Evolutionary conservation across 2,329 filamentous ascomycete genomes (phyloP).

Genomic region (Diplodia scrobiculata): DNA sequence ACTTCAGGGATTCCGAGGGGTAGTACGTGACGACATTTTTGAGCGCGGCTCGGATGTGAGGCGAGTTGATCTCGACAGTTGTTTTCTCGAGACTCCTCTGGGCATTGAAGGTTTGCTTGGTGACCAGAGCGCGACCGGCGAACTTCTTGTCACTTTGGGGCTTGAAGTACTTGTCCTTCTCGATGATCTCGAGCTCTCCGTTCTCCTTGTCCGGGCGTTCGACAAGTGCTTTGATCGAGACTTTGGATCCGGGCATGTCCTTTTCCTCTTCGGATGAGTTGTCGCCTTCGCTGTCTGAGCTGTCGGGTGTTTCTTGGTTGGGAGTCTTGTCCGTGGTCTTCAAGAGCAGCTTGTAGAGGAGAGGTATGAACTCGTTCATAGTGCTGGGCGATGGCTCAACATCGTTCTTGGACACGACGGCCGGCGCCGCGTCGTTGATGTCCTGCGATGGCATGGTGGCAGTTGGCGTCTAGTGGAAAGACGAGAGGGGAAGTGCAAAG

Average conservation of each 20-base stretch:
- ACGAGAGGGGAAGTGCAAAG: no score
- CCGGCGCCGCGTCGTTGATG: not conserved
- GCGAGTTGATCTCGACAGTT: slow-evolving; percentile 36
- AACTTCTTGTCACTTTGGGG: slow-evolving; percentile 25
- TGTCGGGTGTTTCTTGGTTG: not conserved
- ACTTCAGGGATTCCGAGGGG: slow-evolving; percentile 41
- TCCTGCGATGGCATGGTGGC: not conserved
- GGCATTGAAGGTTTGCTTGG: slow-evolving; percentile 34
- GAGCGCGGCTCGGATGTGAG: slow-evolving; percentile 51
- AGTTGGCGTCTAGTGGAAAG: no score
- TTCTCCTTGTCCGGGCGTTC: slow-evolving; percentile 26
- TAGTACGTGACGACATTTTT: slow-evolving; percentile 55
- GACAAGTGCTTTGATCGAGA: slow-evolving; percentile 29
- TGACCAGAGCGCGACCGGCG: slow-evolving; percentile 34
- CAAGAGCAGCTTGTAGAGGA: slow-evolving; percentile 6
- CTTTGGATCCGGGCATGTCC: slow-evolving; percentile 1
- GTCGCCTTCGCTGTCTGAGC: slow-evolving; percentile 8
- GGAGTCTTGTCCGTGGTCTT: not conserved
- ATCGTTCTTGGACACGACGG: not conserved
- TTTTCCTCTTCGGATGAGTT: not conserved
- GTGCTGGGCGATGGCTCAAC: not conserved
- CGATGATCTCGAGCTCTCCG: slow-evolving; percentile 27
- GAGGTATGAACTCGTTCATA: slow-evolving; percentile 14
- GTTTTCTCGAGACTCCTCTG: slow-evolving; percentile 34
- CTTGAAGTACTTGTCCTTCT: slow-evolving; percentile 29